These are phyloP conservation scores for Calocera cornea DNA, from an alignment of 768 basidiomycete genomes.

Conservation along the genomic window DNA sequence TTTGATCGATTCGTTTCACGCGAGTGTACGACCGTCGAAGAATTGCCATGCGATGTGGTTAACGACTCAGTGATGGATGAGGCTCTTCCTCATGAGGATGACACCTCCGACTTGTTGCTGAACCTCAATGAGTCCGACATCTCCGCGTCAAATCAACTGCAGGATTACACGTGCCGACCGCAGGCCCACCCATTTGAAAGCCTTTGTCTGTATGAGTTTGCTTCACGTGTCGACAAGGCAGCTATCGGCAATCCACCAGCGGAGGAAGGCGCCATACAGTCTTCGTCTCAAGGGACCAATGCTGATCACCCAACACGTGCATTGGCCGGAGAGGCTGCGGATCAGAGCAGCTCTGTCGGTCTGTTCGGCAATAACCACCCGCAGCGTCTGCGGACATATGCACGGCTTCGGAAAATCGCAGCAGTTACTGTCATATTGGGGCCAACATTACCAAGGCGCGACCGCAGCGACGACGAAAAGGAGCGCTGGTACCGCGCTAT, in stretches of 20 bases:
- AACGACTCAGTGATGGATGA: neutral
- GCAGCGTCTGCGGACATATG: neutral
- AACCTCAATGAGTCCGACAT: neutral
- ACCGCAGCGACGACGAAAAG: conserved; percentile 7
- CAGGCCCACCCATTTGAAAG: neutral
- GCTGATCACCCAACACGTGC: too few species aligned
- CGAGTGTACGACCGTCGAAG: too few species aligned
- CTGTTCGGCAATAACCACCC: neutral
- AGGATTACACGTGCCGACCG: conserved; percentile 20
- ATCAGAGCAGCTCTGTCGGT: too few species aligned
- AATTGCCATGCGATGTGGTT: too few species aligned
- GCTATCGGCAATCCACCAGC: neutral
- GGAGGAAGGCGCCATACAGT: neutral
- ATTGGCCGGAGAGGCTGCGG: too few species aligned
- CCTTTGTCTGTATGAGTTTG: conserved; percentile 23
- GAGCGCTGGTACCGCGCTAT: conserved; percentile 25
- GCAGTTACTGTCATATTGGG: conserved; percentile 25
- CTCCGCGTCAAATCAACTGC: conserved; percentile 13
- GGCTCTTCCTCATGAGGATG: too few species aligned
- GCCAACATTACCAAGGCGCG: conserved; percentile 23
- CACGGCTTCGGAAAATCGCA: conserved; percentile 14
- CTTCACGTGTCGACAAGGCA: conserved; percentile 17
- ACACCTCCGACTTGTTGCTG: too few species aligned
- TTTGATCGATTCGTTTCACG: neutral
- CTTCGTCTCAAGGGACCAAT: neutral